Conservation (phyloP, 192 early-diverging fungal genomes). For the Phlyctochytrium bullatum region DNA sequence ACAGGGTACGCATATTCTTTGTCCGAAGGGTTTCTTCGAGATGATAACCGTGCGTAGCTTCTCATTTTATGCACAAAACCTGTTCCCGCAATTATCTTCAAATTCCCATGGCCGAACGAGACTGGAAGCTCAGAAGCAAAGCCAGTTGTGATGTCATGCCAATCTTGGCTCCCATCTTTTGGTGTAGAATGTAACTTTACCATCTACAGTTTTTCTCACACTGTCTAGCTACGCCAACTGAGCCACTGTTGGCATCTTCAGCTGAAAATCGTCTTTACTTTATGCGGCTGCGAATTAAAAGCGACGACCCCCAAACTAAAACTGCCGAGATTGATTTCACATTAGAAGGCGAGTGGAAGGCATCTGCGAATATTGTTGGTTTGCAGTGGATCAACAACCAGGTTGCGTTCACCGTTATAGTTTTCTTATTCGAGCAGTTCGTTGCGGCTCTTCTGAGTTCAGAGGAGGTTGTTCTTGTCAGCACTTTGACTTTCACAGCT, state of each 20-base stretch:
- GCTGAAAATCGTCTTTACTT: not conserved
- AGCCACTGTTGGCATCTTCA: not conserved
- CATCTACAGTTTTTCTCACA: no score
- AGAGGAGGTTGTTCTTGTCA: conserved; percentile 30
- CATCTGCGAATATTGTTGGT: conserved; percentile 30
- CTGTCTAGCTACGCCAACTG: no score
- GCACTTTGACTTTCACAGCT: conserved; percentile 19
- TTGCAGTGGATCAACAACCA: conserved; percentile 37
- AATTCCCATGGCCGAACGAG: not conserved
- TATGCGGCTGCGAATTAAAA: not conserved
- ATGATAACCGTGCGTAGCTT: not conserved
- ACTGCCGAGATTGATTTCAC: conserved; percentile 1
- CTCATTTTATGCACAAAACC: conserved; percentile 6
- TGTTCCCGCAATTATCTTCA: conserved; percentile 5
- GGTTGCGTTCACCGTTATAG: conserved; percentile 15
- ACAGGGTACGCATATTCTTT: conserved; percentile 19
- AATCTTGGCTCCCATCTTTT: not conserved
- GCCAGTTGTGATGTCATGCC: not conserved
- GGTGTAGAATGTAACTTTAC: no score
- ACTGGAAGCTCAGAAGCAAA: not conserved
- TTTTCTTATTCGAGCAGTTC: conserved; percentile 8
- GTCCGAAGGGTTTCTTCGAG: not conserved
- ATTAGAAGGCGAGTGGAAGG: conserved; percentile 14
- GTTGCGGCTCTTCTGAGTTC: conserved; percentile 11
- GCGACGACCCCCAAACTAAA: no score